Evolutionary conservation across 495 filamentous ascomycete species (phyloP), one percentile per base, ranked within the genome.

Genomic region (Massariosphaeria phaeospora): DNA sequence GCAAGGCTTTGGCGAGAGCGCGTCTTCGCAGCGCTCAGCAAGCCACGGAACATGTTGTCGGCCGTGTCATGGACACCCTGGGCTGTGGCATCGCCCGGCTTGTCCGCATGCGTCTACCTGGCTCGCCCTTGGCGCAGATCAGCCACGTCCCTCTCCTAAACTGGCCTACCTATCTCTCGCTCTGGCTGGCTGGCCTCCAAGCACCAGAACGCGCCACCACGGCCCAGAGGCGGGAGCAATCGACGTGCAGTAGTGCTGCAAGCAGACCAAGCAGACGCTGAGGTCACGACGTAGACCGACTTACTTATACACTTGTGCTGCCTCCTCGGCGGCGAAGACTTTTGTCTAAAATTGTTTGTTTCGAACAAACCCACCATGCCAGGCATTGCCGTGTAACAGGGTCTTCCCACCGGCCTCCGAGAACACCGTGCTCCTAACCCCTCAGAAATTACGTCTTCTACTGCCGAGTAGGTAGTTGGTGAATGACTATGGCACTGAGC

Each of bases 251-350:
- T n/a, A n/a, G 36, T 9, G n/a, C 38, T 39, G 48, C 55, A 40
- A 52, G 29, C 55, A 42, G 17, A 24, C n/a, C n/a, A n/a, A 12
- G 34, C n/a, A 12, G 34, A 48, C 48, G 57, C 57, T 61, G 57
- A 61, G 57, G 44, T 60, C 57, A 45, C 57, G 43, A 55, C 51
- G 29, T 48, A 49, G 30, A 23, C 43, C 29, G 21, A 23, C 20
- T 41, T 49, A 55, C 45, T 55, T 24, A 55, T 55, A 50, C 11
- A 29, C 39, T 46, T 15, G 30, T 39, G 24, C 46, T 3, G 51
- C 39, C 34, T 50, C 30, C 44, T 17, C 23, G 1, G 15, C 4
- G 44, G 47, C 18, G 30, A 34, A 30, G 21, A 21, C 5, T 1
- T 11, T 29, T 34, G 18, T n/a, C n/a, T n/a, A n/a, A n/a, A n/a